These are phyloP conservation scores for Nissolia schottii DNA, from an alignment of 306 rosid genomes.

Conservation along the genomic window DNA sequence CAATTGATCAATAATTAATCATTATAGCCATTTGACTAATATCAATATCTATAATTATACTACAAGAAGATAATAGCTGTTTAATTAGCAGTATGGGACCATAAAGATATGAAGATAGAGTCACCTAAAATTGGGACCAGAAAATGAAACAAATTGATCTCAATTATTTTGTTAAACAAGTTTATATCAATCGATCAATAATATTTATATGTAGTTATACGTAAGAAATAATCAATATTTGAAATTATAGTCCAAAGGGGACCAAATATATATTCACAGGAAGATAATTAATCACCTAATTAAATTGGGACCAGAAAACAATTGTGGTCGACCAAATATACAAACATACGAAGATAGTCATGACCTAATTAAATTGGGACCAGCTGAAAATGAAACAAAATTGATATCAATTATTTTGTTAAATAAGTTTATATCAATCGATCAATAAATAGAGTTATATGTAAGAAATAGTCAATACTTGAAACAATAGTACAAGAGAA, in stretches of 20 bases:
- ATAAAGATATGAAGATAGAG: background rate
- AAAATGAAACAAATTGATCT: slow-evolving; percentile 13
- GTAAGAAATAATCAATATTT: too few species aligned
- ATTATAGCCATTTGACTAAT: background rate
- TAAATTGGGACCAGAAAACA: slow-evolving; percentile 2
- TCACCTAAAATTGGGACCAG: background rate
- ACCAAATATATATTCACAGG: too few species aligned
- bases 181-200: background rate
- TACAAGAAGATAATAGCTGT: background rate
- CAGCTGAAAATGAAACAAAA: slow-evolving; percentile 21
- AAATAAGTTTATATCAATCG: background rate
- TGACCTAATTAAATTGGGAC: background rate
- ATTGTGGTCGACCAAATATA: too few species aligned
- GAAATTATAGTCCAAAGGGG: background rate
- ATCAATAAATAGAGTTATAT: background rate
- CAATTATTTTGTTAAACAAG: background rate
- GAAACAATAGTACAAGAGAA: background rate
- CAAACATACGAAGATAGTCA: background rate
- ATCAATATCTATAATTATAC: background rate
- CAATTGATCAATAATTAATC: background rate
- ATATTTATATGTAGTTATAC: background rate
- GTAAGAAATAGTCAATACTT: too few species aligned
- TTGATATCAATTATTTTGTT: background rate
- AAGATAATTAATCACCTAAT: background rate
- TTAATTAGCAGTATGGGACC: background rate